Conservation (phyloP, 192 early-diverging fungal genomes). For the Mortierella alpina region DNA sequence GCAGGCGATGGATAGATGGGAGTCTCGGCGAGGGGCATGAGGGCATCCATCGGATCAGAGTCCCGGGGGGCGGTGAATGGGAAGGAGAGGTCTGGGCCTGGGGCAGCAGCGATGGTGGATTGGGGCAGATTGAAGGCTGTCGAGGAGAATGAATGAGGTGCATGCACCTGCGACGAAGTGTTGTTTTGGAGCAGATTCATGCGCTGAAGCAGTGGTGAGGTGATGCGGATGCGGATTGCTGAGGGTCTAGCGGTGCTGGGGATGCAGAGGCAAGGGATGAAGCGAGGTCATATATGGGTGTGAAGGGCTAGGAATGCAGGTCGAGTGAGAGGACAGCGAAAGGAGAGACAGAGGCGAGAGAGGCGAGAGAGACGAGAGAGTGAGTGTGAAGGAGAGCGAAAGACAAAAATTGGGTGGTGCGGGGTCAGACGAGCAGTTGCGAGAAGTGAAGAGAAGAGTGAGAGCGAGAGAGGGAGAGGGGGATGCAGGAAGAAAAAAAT, state of each 20-base stretch:
- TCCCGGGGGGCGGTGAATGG: neutral
- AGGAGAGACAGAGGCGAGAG: neutral
- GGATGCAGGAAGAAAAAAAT: constrained; percentile 12
- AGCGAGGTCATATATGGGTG: too few species aligned
- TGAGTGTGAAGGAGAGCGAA: neutral
- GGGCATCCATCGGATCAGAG: neutral
- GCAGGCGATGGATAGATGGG: constrained; percentile 11
- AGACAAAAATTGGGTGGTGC: neutral
- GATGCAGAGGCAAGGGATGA: too few species aligned
- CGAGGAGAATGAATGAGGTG: neutral
- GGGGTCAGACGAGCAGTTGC: too few species aligned
- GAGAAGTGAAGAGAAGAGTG: neutral
- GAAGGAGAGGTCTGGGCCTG: neutral
- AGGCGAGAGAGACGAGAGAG: neutral
- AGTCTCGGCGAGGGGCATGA: neutral
- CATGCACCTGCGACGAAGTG: too few species aligned
- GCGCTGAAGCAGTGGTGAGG: too few species aligned
- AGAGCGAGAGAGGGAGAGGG: neutral
- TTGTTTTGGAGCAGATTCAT: too few species aligned
- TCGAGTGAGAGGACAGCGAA: too few species aligned
- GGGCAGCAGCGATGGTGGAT: neutral
- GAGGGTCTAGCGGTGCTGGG: too few species aligned
- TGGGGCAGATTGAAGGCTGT: neutral
- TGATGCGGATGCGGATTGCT: too few species aligned
- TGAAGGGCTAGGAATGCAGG: too few species aligned